Conservation (phyloP, 805 yeast species). For the Sugiyamaella marilandica region DNA sequence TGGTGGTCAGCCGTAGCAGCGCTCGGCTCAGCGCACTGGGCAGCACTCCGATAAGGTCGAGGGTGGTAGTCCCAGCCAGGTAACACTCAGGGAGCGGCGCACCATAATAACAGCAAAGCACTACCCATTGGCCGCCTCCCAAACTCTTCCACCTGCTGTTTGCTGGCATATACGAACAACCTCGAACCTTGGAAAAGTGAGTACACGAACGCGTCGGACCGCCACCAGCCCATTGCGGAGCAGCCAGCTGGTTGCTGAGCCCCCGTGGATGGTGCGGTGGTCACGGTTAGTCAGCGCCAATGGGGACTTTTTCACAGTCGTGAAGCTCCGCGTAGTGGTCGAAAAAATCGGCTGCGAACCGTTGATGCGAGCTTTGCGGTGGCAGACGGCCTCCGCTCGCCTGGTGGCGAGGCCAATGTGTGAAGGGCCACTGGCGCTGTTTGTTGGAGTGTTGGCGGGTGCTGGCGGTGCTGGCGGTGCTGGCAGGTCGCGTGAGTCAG, state of each 20-base stretch:
- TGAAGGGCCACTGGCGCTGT: background rate
- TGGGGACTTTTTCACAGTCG: background rate
- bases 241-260: too few species aligned
- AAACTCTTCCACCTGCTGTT: constrained; percentile 2
- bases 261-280: too few species aligned
- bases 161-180: constrained; percentile 3
- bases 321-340: background rate
- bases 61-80: background rate
- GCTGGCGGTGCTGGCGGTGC: background rate
- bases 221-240: too few species aligned
- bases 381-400: too few species aligned
- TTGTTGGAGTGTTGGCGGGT: background rate
- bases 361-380: too few species aligned
- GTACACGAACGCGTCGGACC: background rate
- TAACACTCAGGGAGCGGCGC: background rate
- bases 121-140: constrained; percentile 5
- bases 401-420: background rate
- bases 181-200: constrained; percentile 4
- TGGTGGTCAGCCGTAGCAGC: too few species aligned
- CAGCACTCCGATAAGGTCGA: background rate
- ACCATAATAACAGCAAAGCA: constrained; percentile 8
- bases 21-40: too few species aligned
- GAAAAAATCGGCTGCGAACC: too few species aligned
- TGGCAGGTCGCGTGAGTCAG: background rate
- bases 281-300: background rate